Conservation (phyloP, 257 asterid genomes). For the Osmanthus fragrans region DNA sequence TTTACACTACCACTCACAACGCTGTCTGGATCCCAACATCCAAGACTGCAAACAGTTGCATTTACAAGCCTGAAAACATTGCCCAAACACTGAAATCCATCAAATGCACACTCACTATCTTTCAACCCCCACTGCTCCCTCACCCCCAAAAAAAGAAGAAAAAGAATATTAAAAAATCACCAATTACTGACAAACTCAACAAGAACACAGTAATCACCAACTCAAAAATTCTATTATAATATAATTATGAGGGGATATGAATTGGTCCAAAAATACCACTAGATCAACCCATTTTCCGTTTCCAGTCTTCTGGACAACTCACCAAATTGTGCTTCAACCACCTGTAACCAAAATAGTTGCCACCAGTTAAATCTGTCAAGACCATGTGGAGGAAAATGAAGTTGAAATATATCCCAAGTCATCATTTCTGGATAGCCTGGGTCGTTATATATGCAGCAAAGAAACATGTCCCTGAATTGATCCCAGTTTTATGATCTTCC, state of each 20-base stretch:
- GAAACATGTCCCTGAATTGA: background rate
- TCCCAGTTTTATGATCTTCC: background rate
- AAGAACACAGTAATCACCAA: background rate
- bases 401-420: background rate
- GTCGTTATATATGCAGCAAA: background rate
- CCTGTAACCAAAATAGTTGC: background rate
- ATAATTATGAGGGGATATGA: background rate
- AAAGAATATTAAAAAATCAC: background rate
- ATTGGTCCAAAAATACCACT: background rate
- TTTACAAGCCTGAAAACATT: background rate
- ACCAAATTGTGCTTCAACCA: background rate
- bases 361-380: background rate
- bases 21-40: background rate
- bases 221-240: background rate
- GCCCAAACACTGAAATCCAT: background rate
- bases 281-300: background rate
- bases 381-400: background rate
- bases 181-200: background rate
- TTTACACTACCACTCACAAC: background rate
- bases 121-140: background rate
- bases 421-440: background rate
- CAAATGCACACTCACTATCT: background rate
- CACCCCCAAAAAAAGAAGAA: background rate
- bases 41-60: background rate
- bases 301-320: background rate